Percentiles rank a stretch among this genome's conserved stretches.
Conservation (phyloP, 2,329 filamentous ascomycete genomes). For the Colletotrichum neosansevieriae region DNA sequence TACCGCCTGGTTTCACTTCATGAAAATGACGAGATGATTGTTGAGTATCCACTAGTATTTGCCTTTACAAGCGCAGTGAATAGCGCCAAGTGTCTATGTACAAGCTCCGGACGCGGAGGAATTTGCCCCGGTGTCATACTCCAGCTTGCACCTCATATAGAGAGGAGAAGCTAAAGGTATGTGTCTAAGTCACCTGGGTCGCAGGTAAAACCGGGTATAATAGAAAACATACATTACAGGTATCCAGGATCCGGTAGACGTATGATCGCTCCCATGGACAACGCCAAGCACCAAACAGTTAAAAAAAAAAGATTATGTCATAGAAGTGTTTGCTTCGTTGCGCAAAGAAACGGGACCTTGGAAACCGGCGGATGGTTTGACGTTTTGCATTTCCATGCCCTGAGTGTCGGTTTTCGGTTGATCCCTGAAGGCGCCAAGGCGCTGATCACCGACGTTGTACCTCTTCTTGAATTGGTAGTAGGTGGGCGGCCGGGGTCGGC, state of each 20-base stretch:
- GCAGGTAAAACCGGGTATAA: slow-evolving; percentile 37
- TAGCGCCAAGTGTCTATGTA: slow-evolving; percentile 26
- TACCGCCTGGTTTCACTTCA: background rate
- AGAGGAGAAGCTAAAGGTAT: background rate
- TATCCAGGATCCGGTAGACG: slow-evolving; percentile 37
- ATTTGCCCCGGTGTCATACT: background rate
- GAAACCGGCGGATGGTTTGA: slow-evolving; percentile 62
- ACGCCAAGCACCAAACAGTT: slow-evolving; percentile 24
- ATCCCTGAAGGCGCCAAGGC: slow-evolving; percentile 69
- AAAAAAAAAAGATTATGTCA: slow-evolving; percentile 31
- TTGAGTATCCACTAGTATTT: slow-evolving; percentile 10
- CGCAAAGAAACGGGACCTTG: slow-evolving; percentile 65
- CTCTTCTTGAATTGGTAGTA: slow-evolving; percentile 88
- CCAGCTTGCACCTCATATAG: background rate
- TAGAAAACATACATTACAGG: slow-evolving; percentile 42
- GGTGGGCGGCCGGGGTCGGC: slow-evolving; percentile 85
- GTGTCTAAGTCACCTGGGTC: slow-evolving; percentile 9
- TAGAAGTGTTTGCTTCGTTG: slow-evolving; percentile 44
- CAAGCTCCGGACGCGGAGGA: slow-evolving; percentile 19
- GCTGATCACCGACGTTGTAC: slow-evolving; percentile 85
- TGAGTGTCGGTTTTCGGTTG: slow-evolving; percentile 61
- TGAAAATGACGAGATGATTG: background rate
- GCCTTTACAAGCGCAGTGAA: slow-evolving; percentile 22
- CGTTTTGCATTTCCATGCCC: slow-evolving; percentile 80
- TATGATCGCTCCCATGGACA: slow-evolving; percentile 33